phyloP scores from a whole-genome alignment of 2,329 filamentous ascomycete species.

The Epichloe sibirici region DNA sequence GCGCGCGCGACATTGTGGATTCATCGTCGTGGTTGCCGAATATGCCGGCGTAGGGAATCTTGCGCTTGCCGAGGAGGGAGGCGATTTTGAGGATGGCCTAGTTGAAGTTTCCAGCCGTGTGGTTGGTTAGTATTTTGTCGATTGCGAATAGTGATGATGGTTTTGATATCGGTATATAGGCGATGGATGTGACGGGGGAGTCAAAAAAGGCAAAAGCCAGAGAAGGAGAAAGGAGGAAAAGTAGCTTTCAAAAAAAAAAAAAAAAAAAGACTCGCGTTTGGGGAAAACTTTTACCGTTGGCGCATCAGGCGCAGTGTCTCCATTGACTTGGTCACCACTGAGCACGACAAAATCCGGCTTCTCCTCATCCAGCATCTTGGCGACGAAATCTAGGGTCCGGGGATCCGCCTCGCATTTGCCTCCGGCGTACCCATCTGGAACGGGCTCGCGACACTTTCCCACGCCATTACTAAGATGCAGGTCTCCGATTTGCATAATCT shows the following conservation, averaged over 20 bases:
- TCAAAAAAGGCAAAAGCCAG: not conserved
- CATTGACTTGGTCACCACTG: slow-evolving; percentile 91
- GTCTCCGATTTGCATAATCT: slow-evolving; percentile 94
- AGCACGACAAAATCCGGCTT: slow-evolving; percentile 86
- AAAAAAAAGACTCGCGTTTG: no score
- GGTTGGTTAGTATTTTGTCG: not conserved
- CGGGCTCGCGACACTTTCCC: slow-evolving; percentile 74
- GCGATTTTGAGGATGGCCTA: slow-evolving; percentile 89
- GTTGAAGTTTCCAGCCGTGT: not conserved
- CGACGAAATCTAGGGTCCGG: slow-evolving; percentile 80
- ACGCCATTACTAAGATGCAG: slow-evolving; percentile 85
- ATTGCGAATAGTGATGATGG: slow-evolving; percentile 11
- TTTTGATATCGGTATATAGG: not conserved
- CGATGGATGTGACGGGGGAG: no score
- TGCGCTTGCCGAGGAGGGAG: slow-evolving; percentile 69
- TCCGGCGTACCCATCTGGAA: slow-evolving; percentile 59
- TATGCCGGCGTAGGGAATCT: slow-evolving; percentile 85
- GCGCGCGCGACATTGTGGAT: slow-evolving; percentile 60
- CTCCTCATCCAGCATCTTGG: slow-evolving; percentile 75
- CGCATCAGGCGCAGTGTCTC: slow-evolving; percentile 80
- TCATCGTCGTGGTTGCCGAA: slow-evolving; percentile 98
- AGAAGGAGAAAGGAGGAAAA: not conserved
- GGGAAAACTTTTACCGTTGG: slow-evolving; percentile 52
- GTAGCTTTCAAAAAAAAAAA: not conserved
- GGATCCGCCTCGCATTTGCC: slow-evolving; percentile 84